A percentile compares a stretch with the other conserved stretches of the same genome.
phyloP scores from a whole-genome alignment of 2,329 filamentous ascomycete genomes.

The Aspergillus ruber region DNA sequence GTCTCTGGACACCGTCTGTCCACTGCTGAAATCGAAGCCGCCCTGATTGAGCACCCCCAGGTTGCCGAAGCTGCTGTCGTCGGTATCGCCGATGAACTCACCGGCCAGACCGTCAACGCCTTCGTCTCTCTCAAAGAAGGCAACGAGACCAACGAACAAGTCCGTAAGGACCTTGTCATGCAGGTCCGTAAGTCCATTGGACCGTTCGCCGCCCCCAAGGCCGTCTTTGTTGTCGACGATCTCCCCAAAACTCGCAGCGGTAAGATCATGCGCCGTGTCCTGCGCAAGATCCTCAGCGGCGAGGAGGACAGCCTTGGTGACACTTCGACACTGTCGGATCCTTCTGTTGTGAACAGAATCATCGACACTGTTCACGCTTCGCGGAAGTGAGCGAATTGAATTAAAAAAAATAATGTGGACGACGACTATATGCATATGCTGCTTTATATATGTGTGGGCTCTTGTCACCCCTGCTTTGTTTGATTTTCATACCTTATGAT shows the following conservation, averaged over 20 bases:
- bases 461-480: not conserved
- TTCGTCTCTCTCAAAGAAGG: conserved; percentile 90
- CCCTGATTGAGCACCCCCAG: conserved; percentile 76
- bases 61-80: conserved; percentile 95
- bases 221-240: conserved; percentile 83
- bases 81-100: conserved; percentile 85
- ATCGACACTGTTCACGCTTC: conserved; percentile 66
- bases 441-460: not conserved
- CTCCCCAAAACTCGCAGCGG: conserved; percentile 95
- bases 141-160: conserved; percentile 66
- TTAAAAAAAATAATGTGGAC: conserved; percentile 1
- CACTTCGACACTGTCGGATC: conserved; percentile 87
- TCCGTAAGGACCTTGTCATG: conserved; percentile 87
- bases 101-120: conserved; percentile 93
- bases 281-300: conserved; percentile 93
- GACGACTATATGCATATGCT: not conserved
- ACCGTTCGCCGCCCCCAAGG: conserved; percentile 93
- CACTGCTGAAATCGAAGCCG: conserved; percentile 95
- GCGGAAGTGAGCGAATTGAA: conserved; percentile 14
- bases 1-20: conserved; percentile 94
- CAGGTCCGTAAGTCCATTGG: conserved; percentile 97
- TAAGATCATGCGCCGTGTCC: conserved; percentile 97
- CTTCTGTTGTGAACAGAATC: conserved; percentile 81
- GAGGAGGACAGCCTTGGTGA: conserved; percentile 97
- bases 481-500: not conserved